Conservation (phyloP, 2,329 filamentous ascomycete genomes). For the Scytalidium lignicola region DNA sequence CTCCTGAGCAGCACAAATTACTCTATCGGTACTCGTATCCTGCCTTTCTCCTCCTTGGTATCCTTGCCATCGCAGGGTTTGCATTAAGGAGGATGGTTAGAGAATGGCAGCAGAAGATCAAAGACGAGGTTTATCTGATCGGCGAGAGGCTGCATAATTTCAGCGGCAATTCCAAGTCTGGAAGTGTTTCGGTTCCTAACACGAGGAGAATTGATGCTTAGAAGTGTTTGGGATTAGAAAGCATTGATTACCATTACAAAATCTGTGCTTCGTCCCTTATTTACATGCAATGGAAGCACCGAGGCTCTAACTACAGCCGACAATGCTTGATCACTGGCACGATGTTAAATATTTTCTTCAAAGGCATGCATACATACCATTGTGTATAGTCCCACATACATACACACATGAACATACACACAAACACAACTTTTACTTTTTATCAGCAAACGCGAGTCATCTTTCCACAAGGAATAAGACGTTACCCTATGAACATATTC, state of each 20-base stretch:
- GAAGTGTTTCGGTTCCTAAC: neutral
- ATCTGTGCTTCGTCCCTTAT: too few relatives aligned
- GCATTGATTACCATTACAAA: neutral
- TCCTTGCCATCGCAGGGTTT: conserved; percentile 45
- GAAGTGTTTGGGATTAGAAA: neutral
- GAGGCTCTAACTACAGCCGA: too few relatives aligned
- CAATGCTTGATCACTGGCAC: too few relatives aligned
- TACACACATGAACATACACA: too few relatives aligned
- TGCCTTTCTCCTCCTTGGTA: conserved; percentile 30
- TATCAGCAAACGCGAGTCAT: too few relatives aligned
- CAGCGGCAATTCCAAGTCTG: conserved; percentile 47
- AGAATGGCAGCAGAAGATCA: conserved; percentile 73
- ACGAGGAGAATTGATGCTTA: neutral
- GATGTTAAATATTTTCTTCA: too few relatives aligned
- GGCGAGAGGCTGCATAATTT: conserved; percentile 95
- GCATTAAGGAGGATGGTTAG: conserved; percentile 58
- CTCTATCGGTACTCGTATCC: conserved; percentile 72
- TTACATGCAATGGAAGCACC: too few relatives aligned
- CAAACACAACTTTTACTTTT: too few relatives aligned
- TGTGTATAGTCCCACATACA: too few relatives aligned
- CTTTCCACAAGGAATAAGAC: too few relatives aligned
- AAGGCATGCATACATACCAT: too few relatives aligned
- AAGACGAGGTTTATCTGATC: conserved; percentile 94
- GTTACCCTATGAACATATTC: neutral
- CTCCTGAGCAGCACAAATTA: conserved; percentile 22